These are phyloP conservation scores for Hanseniaspora sp. DNA, from an alignment of 1,139 yeast genomes.

Conservation along the genomic window DNA sequence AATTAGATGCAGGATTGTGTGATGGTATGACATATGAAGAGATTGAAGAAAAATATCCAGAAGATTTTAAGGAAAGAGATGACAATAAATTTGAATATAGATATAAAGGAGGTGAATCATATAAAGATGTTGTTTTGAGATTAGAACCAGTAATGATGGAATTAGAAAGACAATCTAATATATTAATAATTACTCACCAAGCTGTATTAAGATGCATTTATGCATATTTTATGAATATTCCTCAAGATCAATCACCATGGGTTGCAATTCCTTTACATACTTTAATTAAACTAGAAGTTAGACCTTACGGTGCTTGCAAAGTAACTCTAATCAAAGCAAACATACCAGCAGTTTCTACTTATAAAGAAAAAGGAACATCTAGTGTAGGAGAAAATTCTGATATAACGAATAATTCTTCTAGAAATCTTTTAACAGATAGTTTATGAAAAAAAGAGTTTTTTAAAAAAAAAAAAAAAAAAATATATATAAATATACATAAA, in stretches of 20 bases:
- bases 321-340: conserved; percentile 88
- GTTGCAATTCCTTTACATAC: conserved; percentile 97
- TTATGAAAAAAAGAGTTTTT: no score
- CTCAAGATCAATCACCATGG: conserved; percentile 97
- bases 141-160: conserved; percentile 97
- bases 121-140: conserved; percentile 86
- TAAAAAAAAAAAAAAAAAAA: no score
- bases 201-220: conserved; percentile 93
- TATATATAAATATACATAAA: no score
- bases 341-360: conserved; percentile 94
- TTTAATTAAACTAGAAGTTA: conserved; percentile 79
- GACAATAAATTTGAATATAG: conserved; percentile 92
- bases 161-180: conserved; percentile 90
- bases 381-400: conserved; percentile 48
- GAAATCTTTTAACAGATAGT: conserved; percentile 7
- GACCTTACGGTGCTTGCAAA: conserved; percentile 70
- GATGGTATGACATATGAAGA: conserved; percentile 91
- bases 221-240: conserved; percentile 96
- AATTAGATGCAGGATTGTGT: conserved; percentile 94
- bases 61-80: conserved; percentile 90
- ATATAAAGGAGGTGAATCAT: conserved; percentile 94
- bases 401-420: background rate
- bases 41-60: conserved; percentile 73
- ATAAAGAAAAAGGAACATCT: conserved; percentile 84
- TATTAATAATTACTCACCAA: conserved; percentile 91